Evolutionary conservation across 2,329 filamentous ascomycete species (phyloP).

Genomic region (Penicillium sp.): DNA sequence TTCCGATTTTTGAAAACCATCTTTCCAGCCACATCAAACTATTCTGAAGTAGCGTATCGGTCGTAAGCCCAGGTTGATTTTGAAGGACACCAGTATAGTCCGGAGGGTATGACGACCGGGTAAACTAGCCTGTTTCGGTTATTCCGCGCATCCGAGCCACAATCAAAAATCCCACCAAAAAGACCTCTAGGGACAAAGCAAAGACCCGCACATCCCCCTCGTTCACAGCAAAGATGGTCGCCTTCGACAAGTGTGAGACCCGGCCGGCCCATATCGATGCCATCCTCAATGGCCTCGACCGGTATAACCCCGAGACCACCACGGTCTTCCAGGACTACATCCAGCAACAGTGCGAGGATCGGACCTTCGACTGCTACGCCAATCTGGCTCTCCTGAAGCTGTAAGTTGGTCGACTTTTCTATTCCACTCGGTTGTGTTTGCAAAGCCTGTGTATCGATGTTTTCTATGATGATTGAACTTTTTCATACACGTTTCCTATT

Average conservation of each 20-base stretch:
- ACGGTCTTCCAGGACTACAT: constrained; percentile 93
- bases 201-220: constrained; percentile 28
- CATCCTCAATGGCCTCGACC: constrained; percentile 96
- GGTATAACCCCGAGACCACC: constrained; percentile 98
- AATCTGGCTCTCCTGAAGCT: constrained; percentile 96
- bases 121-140: constrained; percentile 17
- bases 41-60: not conserved
- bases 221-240: constrained; percentile 34
- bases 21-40: not conserved
- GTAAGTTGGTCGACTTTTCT: constrained; percentile 58
- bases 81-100: constrained; percentile 11
- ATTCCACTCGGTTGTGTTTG: constrained; percentile 7
- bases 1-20: not conserved
- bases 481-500: constrained; percentile 92
- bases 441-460: constrained; percentile 12
- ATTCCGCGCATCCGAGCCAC: constrained; percentile 29
- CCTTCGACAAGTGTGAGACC: constrained; percentile 87
- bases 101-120: constrained; percentile 12
- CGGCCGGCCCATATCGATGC: constrained; percentile 87
- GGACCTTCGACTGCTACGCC: constrained; percentile 93
- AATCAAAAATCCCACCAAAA: constrained; percentile 36
- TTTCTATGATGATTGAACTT: constrained; percentile 72
- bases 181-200: constrained; percentile 20
- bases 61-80: not conserved
- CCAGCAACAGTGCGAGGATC: constrained; percentile 89